Percentiles rank a stretch among this genome's conserved stretches.
phyloP scores from a whole-genome alignment of 1,284 basidiomycete species.

The Xanthoconium separans region DNA sequence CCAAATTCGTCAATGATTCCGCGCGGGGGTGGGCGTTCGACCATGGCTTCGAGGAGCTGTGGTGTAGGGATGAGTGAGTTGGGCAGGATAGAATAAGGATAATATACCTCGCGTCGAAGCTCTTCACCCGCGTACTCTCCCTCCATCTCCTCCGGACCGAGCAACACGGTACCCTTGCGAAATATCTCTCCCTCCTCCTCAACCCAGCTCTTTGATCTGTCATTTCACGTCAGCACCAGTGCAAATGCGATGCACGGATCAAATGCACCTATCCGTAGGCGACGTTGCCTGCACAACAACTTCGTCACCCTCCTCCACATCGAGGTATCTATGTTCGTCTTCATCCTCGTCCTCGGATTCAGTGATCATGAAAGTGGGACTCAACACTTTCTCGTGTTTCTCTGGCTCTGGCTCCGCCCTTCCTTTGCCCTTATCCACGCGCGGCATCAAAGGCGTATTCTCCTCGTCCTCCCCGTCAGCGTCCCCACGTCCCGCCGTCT shows the following conservation, averaged over 20 bases:
- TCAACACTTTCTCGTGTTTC: constrained; percentile 65
- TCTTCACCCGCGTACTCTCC: constrained; percentile 83
- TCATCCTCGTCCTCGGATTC: constrained; percentile 65
- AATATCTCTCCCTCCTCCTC: constrained; percentile 93
- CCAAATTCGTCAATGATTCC: constrained; percentile 56
- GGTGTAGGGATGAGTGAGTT: too few relatives aligned
- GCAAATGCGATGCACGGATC: constrained; percentile 1
- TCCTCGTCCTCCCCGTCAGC: constrained; percentile 41
- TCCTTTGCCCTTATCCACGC: constrained; percentile 73
- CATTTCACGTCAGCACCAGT: not conserved
- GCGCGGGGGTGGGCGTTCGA: constrained; percentile 52
- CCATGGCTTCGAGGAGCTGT: constrained; percentile 50
- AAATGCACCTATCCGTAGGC: constrained; percentile 59
- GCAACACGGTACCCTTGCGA: constrained; percentile 76
- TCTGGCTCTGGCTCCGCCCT: constrained; percentile 67
- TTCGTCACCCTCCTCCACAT: constrained; percentile 36
- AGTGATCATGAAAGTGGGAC: constrained; percentile 64
- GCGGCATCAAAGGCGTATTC: constrained; percentile 53
- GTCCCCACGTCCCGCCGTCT: constrained; percentile 11
- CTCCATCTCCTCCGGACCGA: constrained; percentile 85
- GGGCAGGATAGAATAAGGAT: too few relatives aligned
- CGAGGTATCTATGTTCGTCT: constrained; percentile 33
- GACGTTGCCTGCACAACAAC: constrained; percentile 36
- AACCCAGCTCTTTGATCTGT: constrained; percentile 74
- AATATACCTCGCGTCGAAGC: constrained; percentile 70